A percentile compares a stretch with the other conserved stretches of the same genome.
Evolutionary conservation across 2,329 filamentous ascomycete genomes (phyloP).

Genomic region (Diaporthe humulicola): DNA sequence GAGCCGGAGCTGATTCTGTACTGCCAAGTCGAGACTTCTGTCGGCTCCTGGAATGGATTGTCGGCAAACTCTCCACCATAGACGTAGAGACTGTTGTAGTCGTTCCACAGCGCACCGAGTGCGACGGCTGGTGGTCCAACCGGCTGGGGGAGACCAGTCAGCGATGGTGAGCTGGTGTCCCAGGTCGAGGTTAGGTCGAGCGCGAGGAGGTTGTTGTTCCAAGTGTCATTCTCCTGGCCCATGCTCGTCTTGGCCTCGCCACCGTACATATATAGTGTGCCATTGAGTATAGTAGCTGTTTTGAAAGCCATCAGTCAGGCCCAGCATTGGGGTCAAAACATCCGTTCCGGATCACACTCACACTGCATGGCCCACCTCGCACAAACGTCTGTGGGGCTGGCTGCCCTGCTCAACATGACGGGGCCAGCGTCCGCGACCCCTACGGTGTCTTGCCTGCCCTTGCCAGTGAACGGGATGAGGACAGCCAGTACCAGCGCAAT

Average conservation of each 20-base stretch:
- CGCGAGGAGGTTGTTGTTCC: conserved; percentile 82
- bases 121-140: conserved; percentile 77
- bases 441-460: conserved; percentile 55
- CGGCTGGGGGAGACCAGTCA: conserved; percentile 66
- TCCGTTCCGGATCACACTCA: conserved; percentile 47
- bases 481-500: conserved; percentile 64
- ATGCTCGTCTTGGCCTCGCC: conserved; percentile 72
- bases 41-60: conserved; percentile 67
- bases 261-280: conserved; percentile 82
- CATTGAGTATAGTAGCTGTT: conserved; percentile 76
- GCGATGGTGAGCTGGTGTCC: conserved; percentile 72
- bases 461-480: conserved; percentile 62
- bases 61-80: conserved; percentile 83
- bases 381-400: conserved; percentile 70
- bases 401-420: conserved; percentile 54
- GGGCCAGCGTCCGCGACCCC: conserved; percentile 63
- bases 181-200: conserved; percentile 82
- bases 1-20: conserved; percentile 71
- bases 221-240: conserved; percentile 73
- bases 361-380: conserved; percentile 76
- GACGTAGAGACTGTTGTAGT: conserved; percentile 76
- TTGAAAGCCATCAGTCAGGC: background rate
- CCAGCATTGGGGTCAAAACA: background rate
- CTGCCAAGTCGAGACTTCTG: conserved; percentile 75
- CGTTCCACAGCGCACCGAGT: conserved; percentile 82